These are phyloP conservation scores for Colletotrichum sidae DNA, from an alignment of 2,329 filamentous ascomycete genomes.

Conservation along the genomic window DNA sequence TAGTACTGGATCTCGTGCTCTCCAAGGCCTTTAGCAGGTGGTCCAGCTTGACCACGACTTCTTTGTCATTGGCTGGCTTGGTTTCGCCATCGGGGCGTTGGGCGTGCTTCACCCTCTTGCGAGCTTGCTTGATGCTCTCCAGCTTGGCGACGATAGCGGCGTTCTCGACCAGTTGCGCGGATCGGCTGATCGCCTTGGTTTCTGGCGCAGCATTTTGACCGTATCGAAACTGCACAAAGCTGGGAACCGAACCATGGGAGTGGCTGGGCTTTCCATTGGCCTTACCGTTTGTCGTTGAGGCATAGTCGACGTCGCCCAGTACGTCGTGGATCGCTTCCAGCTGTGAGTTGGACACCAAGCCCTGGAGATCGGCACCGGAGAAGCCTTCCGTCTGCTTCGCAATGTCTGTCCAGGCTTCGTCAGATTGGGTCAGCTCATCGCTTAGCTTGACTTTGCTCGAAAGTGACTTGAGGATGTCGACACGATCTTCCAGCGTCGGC, in stretches of 20 bases:
- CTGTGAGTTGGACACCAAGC: constrained; percentile 94
- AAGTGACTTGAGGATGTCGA: constrained; percentile 90
- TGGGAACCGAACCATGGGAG: constrained; percentile 51
- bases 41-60: constrained; percentile 86
- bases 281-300: constrained; percentile 49
- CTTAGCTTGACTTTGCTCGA: constrained; percentile 82
- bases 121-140: constrained; percentile 78
- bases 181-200: constrained; percentile 58
- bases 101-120: constrained; percentile 59
- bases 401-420: constrained; percentile 75
- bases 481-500: constrained; percentile 80
- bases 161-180: constrained; percentile 75
- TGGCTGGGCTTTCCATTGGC: constrained; percentile 41
- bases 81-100: constrained; percentile 43
- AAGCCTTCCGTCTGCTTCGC: constrained; percentile 87
- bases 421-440: constrained; percentile 69
- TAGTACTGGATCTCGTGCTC: constrained; percentile 85
- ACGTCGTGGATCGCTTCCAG: constrained; percentile 97
- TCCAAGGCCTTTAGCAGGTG: constrained; percentile 84
- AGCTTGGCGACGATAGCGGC: constrained; percentile 86
- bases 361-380: constrained; percentile 93
- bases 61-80: constrained; percentile 58
- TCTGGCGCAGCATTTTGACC: constrained; percentile 66
- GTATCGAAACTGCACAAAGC: constrained; percentile 88
- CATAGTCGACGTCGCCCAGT: constrained; percentile 65